These are phyloP conservation scores for Mycena belliarum DNA, from an alignment of 768 basidiomycete genomes.

Conservation along the genomic window DNA sequence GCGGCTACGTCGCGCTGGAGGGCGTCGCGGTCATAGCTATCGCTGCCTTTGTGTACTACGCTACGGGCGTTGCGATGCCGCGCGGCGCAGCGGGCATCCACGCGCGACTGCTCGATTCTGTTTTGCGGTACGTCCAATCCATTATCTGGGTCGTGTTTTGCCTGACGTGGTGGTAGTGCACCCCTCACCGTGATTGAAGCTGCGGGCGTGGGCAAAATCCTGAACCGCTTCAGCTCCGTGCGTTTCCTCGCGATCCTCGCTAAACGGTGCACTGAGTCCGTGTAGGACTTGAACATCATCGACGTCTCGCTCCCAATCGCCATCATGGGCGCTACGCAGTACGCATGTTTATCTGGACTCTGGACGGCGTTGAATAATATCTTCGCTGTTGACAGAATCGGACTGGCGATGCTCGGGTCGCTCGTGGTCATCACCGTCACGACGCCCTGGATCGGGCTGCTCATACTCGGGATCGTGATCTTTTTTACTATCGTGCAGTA, in stretches of 20 bases:
- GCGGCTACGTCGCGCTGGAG: constrained; percentile 7
- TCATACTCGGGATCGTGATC: background rate
- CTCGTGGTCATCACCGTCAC: constrained; percentile 3
- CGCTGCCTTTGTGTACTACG: background rate
- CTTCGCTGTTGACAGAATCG: too few relatives aligned
- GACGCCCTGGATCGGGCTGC: constrained; percentile 7
- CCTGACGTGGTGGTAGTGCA: background rate
- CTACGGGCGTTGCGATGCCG: constrained; percentile 7
- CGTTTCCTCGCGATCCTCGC: background rate
- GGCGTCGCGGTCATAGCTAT: background rate
- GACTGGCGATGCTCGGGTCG: constrained; percentile 3
- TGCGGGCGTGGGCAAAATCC: constrained; percentile 1
- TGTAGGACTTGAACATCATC: constrained; percentile 1
- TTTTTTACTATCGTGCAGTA: constrained; percentile 1
- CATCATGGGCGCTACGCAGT: constrained; percentile 5
- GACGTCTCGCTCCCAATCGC: background rate
- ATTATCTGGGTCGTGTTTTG: background rate
- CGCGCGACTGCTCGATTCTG: background rate
- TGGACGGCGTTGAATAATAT: too few relatives aligned
- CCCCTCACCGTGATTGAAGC: constrained; percentile 5
- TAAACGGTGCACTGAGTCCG: too few relatives aligned
- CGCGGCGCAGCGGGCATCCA: constrained; percentile 3
- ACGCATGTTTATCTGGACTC: background rate
- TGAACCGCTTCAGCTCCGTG: constrained; percentile 10
- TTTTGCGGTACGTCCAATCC: background rate